Evolutionary conservation across 1,284 basidiomycete genomes (phyloP).

Genomic region (Inonotus obliquus): DNA sequence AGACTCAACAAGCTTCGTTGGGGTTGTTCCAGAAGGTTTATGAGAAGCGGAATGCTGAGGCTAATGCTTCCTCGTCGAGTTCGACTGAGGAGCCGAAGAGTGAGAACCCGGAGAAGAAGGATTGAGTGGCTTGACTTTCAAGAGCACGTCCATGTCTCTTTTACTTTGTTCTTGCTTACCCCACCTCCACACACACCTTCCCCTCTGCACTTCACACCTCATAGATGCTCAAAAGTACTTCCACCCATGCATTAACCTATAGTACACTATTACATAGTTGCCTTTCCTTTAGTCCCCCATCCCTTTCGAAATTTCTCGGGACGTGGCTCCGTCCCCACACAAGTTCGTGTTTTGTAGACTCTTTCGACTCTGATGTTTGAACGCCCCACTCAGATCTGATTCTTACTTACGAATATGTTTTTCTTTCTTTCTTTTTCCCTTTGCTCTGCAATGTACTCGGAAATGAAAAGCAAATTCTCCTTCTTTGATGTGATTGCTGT

Average conservation of each 20-base stretch:
- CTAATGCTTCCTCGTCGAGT: conserved; percentile 37
- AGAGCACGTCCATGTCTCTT: neutral
- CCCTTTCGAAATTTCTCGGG: neutral
- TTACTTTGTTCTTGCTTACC: neutral
- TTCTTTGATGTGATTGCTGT: neutral
- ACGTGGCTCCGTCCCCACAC: neutral
- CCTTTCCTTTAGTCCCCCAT: neutral
- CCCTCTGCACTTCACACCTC: neutral
- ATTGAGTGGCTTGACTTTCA: conserved; percentile 37
- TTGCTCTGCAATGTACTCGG: neutral
- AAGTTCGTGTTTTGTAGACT: neutral
- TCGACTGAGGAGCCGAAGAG: conserved; percentile 31
- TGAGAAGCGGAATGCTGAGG: conserved; percentile 83
- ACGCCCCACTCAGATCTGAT: conserved; percentile 4
- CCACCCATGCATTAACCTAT: neutral
- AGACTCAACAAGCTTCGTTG: conserved; percentile 95
- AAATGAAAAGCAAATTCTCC: neutral
- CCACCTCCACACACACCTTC: neutral
- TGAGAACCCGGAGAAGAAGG: conserved; percentile 53
- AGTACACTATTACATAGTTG: conserved; percentile 1
- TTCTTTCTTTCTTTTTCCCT: neutral
- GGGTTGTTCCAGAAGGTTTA: conserved; percentile 98
- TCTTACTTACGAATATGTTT: neutral
- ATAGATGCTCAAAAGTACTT: conserved; percentile 1
- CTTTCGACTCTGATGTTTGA: neutral